phyloP scores from a whole-genome alignment of 2,329 filamentous ascomycete genomes.

The Trichoderma simmonsii region DNA sequence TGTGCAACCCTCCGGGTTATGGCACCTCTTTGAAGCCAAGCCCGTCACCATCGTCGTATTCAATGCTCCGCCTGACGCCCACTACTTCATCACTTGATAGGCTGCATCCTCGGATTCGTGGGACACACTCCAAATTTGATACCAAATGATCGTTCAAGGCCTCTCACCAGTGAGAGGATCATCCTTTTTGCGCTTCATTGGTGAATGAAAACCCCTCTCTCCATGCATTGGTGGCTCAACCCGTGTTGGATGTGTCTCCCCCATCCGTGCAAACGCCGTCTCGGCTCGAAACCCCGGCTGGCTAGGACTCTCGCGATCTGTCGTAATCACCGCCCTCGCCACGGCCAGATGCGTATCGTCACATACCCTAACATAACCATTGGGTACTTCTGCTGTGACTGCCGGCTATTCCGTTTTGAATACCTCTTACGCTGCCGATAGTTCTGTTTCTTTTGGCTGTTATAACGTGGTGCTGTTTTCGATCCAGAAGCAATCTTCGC shows the following conservation, averaged over 20 bases:
- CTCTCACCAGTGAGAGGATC: too few relatives aligned
- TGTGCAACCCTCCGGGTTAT: background rate
- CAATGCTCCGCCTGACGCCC: background rate
- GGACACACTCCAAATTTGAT: background rate
- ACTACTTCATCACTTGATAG: background rate
- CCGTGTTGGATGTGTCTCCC: too few relatives aligned
- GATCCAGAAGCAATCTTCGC: background rate
- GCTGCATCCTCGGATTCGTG: background rate
- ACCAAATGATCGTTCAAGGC: background rate
- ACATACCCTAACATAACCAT: background rate
- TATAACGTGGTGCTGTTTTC: background rate
- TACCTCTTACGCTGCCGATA: background rate
- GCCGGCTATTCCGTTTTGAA: background rate
- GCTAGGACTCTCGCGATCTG: too few relatives aligned
- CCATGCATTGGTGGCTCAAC: background rate
- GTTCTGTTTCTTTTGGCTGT: background rate
- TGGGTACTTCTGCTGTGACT: background rate
- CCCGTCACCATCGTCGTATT: background rate
- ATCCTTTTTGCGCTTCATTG: background rate
- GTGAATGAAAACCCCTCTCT: background rate
- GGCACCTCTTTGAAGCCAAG: fast-evolving
- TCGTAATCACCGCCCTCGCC: background rate
- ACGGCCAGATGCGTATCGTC: background rate
- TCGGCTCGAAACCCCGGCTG: too few relatives aligned
- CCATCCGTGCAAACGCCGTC: too few relatives aligned